Base-by-base conservation (phyloP, 768 basidiomycete genomes). In the Pleurotus ostreatus region DNA sequence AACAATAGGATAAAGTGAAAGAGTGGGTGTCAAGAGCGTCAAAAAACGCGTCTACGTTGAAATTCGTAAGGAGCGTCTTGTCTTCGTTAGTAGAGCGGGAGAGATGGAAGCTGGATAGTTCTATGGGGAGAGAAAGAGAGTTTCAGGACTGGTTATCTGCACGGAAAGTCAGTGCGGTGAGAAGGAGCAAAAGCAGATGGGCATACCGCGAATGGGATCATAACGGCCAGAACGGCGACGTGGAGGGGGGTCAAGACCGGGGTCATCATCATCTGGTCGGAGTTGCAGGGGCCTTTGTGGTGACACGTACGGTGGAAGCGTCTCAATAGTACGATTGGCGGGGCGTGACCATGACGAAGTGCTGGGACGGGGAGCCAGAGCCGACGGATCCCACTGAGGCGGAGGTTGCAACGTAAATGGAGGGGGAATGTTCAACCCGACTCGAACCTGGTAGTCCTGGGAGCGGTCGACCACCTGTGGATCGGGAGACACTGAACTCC, bases 401-500 rank as follows among this genome's bases (percentile, higher is more conserved):
- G 70, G 72, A 2, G 87, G 88, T 64, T 88, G 83, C 3, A 89
- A 70, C 8, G 84, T 80, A 63, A 82, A 87, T 2, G 87, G 88
- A 13, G 86, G 79, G 13, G 78, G 75, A 55, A 78, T 67, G 55
- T 65, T 61, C 52, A 65, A 58, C 20, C 68, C 55, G 23, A 65
- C 60, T 18, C 65, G 61, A 41, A 60, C 57, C 26, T 68, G 60
- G 25, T 65, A 57, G 48, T 72, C 71, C 16, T 71, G 70, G 49
- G 67, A 63, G 43, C 69, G 67, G 46, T 71, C 70, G 40, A 69
- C 69, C 64, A 74, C 75, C 8, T 57, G 45, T 23, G 59, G 49
- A 20, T 71, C 72, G 16, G 74, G 72, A n/a, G 76, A 73, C 34
- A 63, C 60, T 38, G 73, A 71, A 46, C 67, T 65, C 40, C 59